Evolutionary conservation across 768 basidiomycete species (phyloP), one percentile per base, ranked within the genome.

Genomic region (Crucibulum laeve): DNA sequence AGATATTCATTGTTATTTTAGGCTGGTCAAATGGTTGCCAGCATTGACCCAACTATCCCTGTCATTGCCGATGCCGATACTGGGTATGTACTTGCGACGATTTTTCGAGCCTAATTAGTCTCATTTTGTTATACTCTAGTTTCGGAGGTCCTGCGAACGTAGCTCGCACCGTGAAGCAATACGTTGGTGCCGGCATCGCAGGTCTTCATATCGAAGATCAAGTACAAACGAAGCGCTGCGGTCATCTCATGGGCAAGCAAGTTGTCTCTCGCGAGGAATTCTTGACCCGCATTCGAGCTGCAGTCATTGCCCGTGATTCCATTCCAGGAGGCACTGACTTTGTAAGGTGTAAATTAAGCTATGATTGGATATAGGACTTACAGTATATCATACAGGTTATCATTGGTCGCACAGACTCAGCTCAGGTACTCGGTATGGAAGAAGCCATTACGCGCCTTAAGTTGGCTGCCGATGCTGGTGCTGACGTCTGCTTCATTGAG

Each of bases 401-500:
- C 52, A 74, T 88, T 51, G 86, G 82, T 10, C 77, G 86, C 37
- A 87, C 86, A 3, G 86, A 88, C 57, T 84, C 84, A 2, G 84
- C 84, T 1, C 86, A 88, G 57, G 83, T 82, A 5, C 69, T 85
- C 22, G 86, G 85, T 22, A 87, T 87, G 84, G 84, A 87, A 19
- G 86, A 87, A 61, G 85, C 85, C 0, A 44, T 86, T 39, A 62
- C 54, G 6, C 76, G 86, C 22, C 67, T 88, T 46, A 77, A 82
- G 58, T 71, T 87, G 17, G 86, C 86, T 6, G 76, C 83, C 0
- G 82, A 81, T 45, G 81, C 76, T 7, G 86, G 86, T 23, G 86
- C 86, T 0, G 86, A 89, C 53, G 84, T 85, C 10, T 87, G 84
- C 60, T 90, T 89, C 62, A 87, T 87, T 25, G 86, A 88, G 58